Percentiles rank a stretch among this genome's conserved stretches.
Conservation (phyloP, 768 basidiomycete species). For the Calvatia gigantea region DNA sequence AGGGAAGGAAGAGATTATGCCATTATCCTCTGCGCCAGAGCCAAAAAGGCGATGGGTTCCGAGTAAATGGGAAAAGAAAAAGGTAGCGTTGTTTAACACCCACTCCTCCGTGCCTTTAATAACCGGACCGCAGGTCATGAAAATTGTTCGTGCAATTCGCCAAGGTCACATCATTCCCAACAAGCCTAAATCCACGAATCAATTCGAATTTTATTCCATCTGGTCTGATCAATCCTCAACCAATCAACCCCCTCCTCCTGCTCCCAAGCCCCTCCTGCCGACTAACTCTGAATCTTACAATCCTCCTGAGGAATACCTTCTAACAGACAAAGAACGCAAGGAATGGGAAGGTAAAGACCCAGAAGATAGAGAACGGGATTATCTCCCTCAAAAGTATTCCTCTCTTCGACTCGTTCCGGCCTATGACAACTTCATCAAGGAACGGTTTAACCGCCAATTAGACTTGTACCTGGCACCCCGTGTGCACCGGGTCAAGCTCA, state of each 20-base stretch:
- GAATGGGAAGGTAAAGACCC: slow-evolving; percentile 81
- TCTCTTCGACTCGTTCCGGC: slow-evolving; percentile 89
- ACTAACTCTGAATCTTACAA: slow-evolving; percentile 98
- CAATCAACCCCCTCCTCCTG: slow-evolving; percentile 85
- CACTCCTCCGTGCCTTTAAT: neutral
- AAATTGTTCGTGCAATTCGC: slow-evolving; percentile 97
- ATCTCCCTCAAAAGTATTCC: slow-evolving; percentile 82
- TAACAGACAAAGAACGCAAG: slow-evolving; percentile 74
- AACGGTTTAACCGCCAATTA: slow-evolving; percentile 89
- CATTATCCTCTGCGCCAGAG: slow-evolving; percentile 85
- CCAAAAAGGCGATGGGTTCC: slow-evolving; percentile 96
- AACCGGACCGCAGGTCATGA: slow-evolving; percentile 76
- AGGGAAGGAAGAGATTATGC: slow-evolving; percentile 94
- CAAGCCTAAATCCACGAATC: slow-evolving; percentile 69
- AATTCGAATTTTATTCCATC: slow-evolving; percentile 78
- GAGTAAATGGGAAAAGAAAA: slow-evolving; percentile 99
- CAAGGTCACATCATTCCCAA: slow-evolving; percentile 91
- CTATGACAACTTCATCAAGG: slow-evolving; percentile 88
- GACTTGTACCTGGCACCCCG: slow-evolving; percentile 97
- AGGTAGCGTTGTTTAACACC: slow-evolving; percentile 55
- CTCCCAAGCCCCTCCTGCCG: slow-evolving; percentile 87
- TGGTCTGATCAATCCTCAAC: slow-evolving; percentile 78
- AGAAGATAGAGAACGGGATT: slow-evolving; percentile 88
- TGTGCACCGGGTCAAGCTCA: slow-evolving; percentile 80
- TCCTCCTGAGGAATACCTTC: slow-evolving; percentile 95